A percentile compares a stretch with the other conserved stretches of the same genome.
phyloP scores from a whole-genome alignment of 202 grass and related monocot genomes.

The Miscanthus sacchariflorus region DNA sequence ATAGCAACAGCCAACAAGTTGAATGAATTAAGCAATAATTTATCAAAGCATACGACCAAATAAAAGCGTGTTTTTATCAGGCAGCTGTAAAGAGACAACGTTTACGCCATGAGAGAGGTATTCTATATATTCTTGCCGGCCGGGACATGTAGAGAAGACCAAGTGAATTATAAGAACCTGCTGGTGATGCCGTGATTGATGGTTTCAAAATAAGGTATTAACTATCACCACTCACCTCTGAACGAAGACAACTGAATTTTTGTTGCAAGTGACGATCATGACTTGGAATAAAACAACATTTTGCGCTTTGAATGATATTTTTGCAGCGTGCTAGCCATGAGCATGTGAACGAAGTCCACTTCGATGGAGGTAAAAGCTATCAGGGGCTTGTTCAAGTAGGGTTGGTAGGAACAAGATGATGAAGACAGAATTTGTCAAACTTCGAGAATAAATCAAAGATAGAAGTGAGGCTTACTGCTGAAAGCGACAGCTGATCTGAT shows the following conservation, averaged over 20 bases:
- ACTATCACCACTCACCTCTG: not conserved
- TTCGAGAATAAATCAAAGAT: not conserved
- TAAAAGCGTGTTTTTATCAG: not conserved
- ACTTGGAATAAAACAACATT: not conserved
- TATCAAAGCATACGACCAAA: slow-evolving; percentile 1
- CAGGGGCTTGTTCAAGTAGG: not conserved
- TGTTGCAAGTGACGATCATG: not conserved
- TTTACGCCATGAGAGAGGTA: not conserved
- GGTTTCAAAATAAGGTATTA: not conserved
- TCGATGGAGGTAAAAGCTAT: not conserved
- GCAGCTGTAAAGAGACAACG: not conserved
- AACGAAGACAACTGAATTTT: not conserved
- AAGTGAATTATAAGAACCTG: not conserved
- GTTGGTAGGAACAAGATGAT: not conserved
- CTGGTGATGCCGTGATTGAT: slow-evolving; percentile 18
- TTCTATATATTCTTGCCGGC: not conserved
- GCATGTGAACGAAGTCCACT: not conserved
- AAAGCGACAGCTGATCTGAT: not conserved
- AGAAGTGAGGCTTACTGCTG: not conserved
- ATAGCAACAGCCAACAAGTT: not conserved
- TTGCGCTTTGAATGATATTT: not conserved
- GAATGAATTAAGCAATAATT: not conserved
- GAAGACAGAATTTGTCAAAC: not conserved
- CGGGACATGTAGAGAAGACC: not conserved
- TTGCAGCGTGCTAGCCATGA: not conserved